These are phyloP conservation scores for Sporothrix variecibatus DNA, from an alignment of 2,329 filamentous ascomycete genomes.

Conservation along the genomic window DNA sequence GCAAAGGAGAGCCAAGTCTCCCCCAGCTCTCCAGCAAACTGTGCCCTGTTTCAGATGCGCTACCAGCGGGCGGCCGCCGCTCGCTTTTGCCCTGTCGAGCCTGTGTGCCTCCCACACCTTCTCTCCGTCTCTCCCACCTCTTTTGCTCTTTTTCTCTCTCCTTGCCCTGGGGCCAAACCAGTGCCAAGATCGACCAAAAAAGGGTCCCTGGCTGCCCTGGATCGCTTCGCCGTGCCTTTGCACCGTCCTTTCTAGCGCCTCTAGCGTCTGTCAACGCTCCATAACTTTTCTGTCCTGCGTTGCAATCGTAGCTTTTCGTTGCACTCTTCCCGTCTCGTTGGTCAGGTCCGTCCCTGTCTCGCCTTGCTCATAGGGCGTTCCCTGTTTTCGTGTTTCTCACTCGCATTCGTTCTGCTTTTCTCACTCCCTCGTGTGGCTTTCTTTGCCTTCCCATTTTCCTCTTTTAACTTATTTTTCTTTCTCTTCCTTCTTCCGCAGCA, in stretches of 20 bases:
- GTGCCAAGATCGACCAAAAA: slow-evolving; percentile 23
- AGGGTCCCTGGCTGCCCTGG: slow-evolving; percentile 21
- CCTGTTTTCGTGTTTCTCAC: slow-evolving; percentile 8
- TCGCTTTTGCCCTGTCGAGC: background rate
- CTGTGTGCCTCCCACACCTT: background rate
- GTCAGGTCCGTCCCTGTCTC: background rate
- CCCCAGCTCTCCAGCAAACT: background rate
- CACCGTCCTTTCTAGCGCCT: background rate
- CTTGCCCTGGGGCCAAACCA: background rate
- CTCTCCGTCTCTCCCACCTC: background rate
- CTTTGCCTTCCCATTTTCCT: background rate
- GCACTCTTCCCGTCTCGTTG: background rate
- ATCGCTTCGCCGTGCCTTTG: background rate
- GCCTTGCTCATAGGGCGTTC: background rate
- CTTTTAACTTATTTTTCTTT: background rate
- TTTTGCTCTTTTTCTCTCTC: background rate
- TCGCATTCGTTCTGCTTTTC: background rate
- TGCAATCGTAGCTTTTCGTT: background rate
- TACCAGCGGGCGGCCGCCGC: slow-evolving; percentile 9
- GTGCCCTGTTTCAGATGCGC: slow-evolving; percentile 19
- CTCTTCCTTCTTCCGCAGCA: background rate
- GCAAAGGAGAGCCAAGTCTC: background rate
- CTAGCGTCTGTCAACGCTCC: slow-evolving; percentile 2
- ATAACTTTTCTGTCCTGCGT: background rate
- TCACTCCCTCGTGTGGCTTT: background rate